These are phyloP conservation scores for Cucurbita ficifolia DNA, from an alignment of 306 rosid species.

Conservation along the genomic window DNA sequence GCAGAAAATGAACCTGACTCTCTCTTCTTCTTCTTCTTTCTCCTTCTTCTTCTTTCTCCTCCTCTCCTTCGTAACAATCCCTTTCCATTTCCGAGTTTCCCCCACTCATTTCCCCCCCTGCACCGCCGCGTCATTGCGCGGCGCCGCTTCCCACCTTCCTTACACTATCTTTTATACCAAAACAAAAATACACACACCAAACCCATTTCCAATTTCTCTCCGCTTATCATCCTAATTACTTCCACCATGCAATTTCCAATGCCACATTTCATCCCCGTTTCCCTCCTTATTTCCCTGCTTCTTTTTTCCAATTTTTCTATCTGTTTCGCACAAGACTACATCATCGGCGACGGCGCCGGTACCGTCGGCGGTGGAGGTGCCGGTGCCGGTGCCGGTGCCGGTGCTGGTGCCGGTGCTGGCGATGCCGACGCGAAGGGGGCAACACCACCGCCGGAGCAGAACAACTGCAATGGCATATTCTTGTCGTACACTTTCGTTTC, in stretches of 20 bases:
- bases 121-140: constrained; percentile 24
- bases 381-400: background rate
- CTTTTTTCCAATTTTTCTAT: background rate
- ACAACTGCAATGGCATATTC: constrained; percentile 57
- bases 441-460: constrained; percentile 19
- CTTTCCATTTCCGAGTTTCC: constrained; percentile 17
- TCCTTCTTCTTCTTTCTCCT: constrained; percentile 8
- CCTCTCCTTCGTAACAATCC: constrained; percentile 15
- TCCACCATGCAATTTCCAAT: constrained; percentile 18
- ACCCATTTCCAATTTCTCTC: background rate
- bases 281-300: constrained; percentile 1
- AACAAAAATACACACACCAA: background rate
- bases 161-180: too few relatives aligned
- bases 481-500: constrained; percentile 32
- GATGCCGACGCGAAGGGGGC: background rate
- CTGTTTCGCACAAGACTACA: constrained; percentile 24
- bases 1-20: constrained; percentile 25
- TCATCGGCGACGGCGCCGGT: background rate
- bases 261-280: background rate
- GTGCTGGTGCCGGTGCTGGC: background rate
- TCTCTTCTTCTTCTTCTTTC: constrained; percentile 14
- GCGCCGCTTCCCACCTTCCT: constrained; percentile 4
- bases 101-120: background rate
- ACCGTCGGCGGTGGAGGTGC: too few relatives aligned
- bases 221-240: too few relatives aligned